phyloP scores from a whole-genome alignment of 495 filamentous ascomycete species.

The Lophiostoma macrostomum region DNA sequence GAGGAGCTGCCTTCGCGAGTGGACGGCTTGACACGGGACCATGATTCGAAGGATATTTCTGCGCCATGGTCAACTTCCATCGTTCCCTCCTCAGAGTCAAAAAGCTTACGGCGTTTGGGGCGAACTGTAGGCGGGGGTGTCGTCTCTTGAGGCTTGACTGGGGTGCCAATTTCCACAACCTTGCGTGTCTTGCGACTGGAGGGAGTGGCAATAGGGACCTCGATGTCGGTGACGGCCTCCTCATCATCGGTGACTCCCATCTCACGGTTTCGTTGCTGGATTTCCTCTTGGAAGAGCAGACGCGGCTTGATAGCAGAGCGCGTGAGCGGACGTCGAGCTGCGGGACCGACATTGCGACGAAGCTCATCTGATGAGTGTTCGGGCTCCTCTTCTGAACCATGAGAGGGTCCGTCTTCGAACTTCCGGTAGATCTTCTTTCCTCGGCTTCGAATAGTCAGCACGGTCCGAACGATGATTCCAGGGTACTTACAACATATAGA shows the following conservation, averaged over 20 bases:
- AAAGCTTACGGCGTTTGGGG: conserved; percentile 7
- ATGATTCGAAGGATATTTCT: conserved; percentile 23
- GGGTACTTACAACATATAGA: conserved; percentile 79
- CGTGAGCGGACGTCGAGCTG: conserved; percentile 53
- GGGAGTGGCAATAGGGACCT: conserved; percentile 35
- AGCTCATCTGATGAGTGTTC: conserved; percentile 50
- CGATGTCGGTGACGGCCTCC: conserved; percentile 49
- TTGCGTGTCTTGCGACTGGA: background rate
- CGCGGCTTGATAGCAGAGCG: conserved; percentile 79
- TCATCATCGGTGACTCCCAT: conserved; percentile 43
- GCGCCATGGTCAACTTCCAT: background rate
- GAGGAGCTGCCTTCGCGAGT: background rate
- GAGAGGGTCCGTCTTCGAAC: conserved; percentile 44
- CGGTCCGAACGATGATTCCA: background rate
- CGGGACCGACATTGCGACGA: conserved; percentile 40
- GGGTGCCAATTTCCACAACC: background rate
- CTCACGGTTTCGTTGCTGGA: conserved; percentile 39
- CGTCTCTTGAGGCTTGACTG: conserved; percentile 5
- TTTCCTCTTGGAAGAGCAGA: conserved; percentile 68
- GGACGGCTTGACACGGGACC: conserved; percentile 20
- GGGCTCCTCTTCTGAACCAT: conserved; percentile 48
- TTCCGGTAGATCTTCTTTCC: conserved; percentile 83
- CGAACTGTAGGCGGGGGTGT: conserved; percentile 30
- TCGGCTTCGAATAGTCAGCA: conserved; percentile 56
- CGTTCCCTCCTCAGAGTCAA: background rate